Evolutionary conservation across 305 asterid species (phyloP).

Genomic region (Withania somnifera): DNA sequence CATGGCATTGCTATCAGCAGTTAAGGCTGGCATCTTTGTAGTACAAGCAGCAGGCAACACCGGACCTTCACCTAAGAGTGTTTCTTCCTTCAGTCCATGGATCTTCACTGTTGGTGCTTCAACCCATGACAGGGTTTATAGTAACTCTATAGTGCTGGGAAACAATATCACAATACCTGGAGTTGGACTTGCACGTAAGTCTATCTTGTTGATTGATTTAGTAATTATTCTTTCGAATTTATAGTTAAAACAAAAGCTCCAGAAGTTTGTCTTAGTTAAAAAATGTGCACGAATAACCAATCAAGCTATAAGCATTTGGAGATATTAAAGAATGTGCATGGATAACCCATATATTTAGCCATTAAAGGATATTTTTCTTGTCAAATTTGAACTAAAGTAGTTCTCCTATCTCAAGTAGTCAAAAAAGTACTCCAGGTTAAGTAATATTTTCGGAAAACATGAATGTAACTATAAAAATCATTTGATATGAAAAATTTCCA

Average conservation of each 20-base stretch:
- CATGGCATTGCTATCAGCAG: constrained; percentile 95
- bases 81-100: constrained; percentile 96
- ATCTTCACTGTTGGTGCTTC: constrained; percentile 96
- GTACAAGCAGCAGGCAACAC: constrained; percentile 99
- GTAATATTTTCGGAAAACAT: background rate
- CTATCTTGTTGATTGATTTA: background rate
- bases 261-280: background rate
- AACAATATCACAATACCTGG: constrained; percentile 77
- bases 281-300: background rate
- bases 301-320: background rate
- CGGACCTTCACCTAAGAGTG: constrained; percentile 92
- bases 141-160: constrained; percentile 79
- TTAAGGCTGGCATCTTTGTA: constrained; percentile 75
- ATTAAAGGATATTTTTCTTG: background rate
- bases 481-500: background rate
- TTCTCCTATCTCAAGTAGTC: background rate
- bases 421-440: background rate
- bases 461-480: background rate
- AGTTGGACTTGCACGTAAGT: constrained; percentile 99
- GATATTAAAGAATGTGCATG: background rate
- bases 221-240: background rate
- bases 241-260: background rate
- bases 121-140: constrained; percentile 72
- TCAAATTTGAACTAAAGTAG: background rate
- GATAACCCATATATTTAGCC: background rate